Evolutionary conservation across 192 early-diverging fungal genomes (phyloP).

Genomic region (Chytriomyces sp.): DNA sequence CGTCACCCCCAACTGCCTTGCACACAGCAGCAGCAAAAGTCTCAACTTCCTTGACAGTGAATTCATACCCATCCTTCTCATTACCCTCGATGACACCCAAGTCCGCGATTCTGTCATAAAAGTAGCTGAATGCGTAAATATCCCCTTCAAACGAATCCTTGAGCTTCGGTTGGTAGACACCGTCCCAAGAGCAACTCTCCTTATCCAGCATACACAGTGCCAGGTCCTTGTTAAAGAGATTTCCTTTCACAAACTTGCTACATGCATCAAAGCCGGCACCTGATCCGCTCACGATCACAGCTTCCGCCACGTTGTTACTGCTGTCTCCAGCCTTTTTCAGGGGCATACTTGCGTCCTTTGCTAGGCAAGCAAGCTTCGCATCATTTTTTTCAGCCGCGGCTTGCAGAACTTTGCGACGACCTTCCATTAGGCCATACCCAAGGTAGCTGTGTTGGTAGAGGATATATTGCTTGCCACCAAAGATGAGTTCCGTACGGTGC

Average conservation of each 20-base stretch:
- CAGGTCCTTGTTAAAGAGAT: constrained; percentile 77
- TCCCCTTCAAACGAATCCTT: constrained; percentile 71
- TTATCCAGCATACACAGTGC: constrained; percentile 37
- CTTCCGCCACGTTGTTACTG: constrained; percentile 1
- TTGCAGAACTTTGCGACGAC: constrained; percentile 72
- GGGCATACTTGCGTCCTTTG: constrained; percentile 44
- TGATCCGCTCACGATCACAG: constrained; percentile 41
- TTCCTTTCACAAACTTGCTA: constrained; percentile 53
- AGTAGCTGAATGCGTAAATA: constrained; percentile 94
- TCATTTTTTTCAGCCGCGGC: constrained; percentile 40
- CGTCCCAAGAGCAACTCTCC: constrained; percentile 85
- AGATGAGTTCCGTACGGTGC: constrained; percentile 71
- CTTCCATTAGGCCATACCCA: constrained; percentile 88
- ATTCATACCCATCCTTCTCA: constrained; percentile 50
- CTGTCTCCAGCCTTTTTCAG: constrained; percentile 48
- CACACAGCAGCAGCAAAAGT: constrained; percentile 73
- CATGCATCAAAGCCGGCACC: constrained; percentile 59
- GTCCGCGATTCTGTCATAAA: constrained; percentile 76
- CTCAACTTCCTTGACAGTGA: constrained; percentile 71
- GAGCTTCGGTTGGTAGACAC: constrained; percentile 87
- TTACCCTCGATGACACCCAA: constrained; percentile 30
- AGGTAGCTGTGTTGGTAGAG: constrained; percentile 97
- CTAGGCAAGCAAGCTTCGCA: constrained; percentile 55
- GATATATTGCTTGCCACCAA: constrained; percentile 69
- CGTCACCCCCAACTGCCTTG: constrained; percentile 24